Conservation (phyloP, 2,329 filamentous ascomycete genomes). For the Mollisia scopiformis region DNA sequence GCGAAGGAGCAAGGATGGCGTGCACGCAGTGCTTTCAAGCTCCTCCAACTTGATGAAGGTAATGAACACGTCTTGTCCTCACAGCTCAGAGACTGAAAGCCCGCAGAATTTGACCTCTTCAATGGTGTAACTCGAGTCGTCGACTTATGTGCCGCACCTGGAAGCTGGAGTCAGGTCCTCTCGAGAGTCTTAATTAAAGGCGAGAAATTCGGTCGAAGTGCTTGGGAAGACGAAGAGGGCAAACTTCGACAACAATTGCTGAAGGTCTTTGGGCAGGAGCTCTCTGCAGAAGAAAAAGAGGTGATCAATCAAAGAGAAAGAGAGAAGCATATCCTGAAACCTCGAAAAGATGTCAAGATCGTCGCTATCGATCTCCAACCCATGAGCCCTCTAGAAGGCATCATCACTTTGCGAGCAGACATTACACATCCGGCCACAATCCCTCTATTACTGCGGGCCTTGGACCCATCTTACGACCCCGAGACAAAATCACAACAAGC, state of each 20-base stretch:
- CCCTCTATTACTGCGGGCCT: constrained; percentile 80
- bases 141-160: constrained; percentile 92
- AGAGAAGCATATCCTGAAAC: constrained; percentile 33
- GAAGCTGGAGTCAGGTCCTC: constrained; percentile 96
- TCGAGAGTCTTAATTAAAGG: constrained; percentile 92
- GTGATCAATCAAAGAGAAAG: constrained; percentile 25
- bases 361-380: constrained; percentile 95
- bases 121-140: constrained; percentile 89
- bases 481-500: constrained; percentile 53
- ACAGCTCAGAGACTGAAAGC: background rate
- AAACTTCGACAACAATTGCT: constrained; percentile 65
- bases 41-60: constrained; percentile 90
- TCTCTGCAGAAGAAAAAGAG: constrained; percentile 36
- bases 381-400: constrained; percentile 90
- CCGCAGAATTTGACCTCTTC: constrained; percentile 88
- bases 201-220: constrained; percentile 82
- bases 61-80: constrained; percentile 1
- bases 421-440: constrained; percentile 97
- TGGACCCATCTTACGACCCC: constrained; percentile 72
- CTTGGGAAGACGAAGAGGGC: constrained; percentile 85
- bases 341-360: constrained; percentile 81
- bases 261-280: constrained; percentile 30
- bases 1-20: constrained; percentile 99
- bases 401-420: constrained; percentile 89
- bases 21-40: constrained; percentile 93